Base-by-base conservation (phyloP, 192 early-diverging fungal genomes). In the Ramicandelaber brevisporus region DNA sequence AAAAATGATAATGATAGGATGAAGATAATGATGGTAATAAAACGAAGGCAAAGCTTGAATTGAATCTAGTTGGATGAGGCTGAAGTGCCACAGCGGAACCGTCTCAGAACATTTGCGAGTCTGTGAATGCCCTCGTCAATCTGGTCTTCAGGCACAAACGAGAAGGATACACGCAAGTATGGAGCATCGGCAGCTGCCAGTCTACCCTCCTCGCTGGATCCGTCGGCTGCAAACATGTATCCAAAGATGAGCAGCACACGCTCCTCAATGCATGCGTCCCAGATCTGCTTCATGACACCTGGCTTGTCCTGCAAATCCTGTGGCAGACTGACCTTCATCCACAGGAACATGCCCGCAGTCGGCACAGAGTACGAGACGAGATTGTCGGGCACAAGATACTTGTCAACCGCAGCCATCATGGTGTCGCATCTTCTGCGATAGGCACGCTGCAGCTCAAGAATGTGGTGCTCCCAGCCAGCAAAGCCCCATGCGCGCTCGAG, bases 261-360 rank as follows among this genome's bases (percentile, higher is more conserved):
- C 38, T 60, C 65, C 8, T 56, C 59, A n/a, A 69, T 38, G 29
- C 67, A 59, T 33, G 60, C 53, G 14, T 52, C 62, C 43, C 70
- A 43, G 9, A 73, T 51, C 32, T 70, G 34, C 14, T 71, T 47
- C 33, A 63, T 55, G 10, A 63, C 58, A 22, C 59, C 60, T 20
- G 38, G 26, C 22, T 53, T 53, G 8, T 46, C 47, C 21, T 51
- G 37, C 9, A 37, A 18, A 17, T 55, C 37, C n/a, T 44, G 17
- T 20, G 38, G 40, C 18, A 62, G 28, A 28, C 64, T 33, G 11
- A 71, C 33, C 0, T 61, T 53, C 34, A 81, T 46, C 89, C 89
- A 96, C 25, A 87, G 46, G 50, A 96, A 96, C 84, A 89, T 89
- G 18, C 84, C 78, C n/a, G 66, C 63, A 8, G 59, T 33, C 0